Evolutionary conservation across 129 eudicot species (phyloP).

Genomic region (Helianthus annuus): HanXRQr2.0-SUNRISE NC_035445.2:164879853-164880352

Average conservation of each 20-base stretch:
- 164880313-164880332: no score
- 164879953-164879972: conserved; percentile 93
- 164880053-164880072: conserved; percentile 87
- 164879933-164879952: conserved; percentile 92
- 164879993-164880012: conserved; percentile 95
- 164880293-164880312: no score
- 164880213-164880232: conserved; percentile 51
- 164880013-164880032: conserved; percentile 95
- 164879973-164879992: conserved; percentile 85
- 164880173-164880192: conserved; percentile 57
- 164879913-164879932: conserved; percentile 88
- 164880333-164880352: no score
- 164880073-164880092: conserved; percentile 68
- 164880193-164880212: conserved; percentile 69
- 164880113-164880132: conserved; percentile 73
- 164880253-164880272: neutral
- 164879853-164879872: no score
- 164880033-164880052: conserved; percentile 97
- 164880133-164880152: conserved; percentile 78
- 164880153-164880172: conserved; percentile 69
- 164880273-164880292: no score
- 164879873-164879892: neutral
- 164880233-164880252: conserved; percentile 12
- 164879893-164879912: conserved; percentile 82
- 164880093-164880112: conserved; percentile 75